Base-by-base conservation (phyloP, 305 asterid genomes). In the Stenogyne calaminthoides region DNA sequence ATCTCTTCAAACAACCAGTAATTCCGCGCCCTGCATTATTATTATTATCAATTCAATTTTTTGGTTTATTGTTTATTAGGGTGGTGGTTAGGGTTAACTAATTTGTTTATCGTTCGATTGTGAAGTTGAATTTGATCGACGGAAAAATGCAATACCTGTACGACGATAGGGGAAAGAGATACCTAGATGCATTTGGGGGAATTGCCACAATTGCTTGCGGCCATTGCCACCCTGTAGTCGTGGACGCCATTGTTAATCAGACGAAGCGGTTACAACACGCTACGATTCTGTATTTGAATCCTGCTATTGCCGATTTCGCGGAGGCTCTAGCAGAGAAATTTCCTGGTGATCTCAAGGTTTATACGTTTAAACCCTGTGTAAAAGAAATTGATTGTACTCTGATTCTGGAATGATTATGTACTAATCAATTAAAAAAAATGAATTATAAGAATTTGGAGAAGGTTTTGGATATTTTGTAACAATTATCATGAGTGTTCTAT, bases 211-310 rank as follows among this genome's bases (percentile, higher is more conserved):
- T 92, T 15, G 80, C 84, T 39, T 88, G 94, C 78, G 97, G 98
- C 10, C 98, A 90, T 71, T 90, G 97, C 85, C 97, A 92, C 76
- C 97, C 98, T 63, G 86, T 89, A 22, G 91, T 92, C 44, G 91
- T 90, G 10, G 81, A 90, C 29, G 96, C 97, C 18, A 87, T 90
- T 69, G 83, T 89, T 9, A 81, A 82, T 59, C 97, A 92, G 81
- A 84, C 87, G 7, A 88, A 82, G 67, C 81, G 84, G 27, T 69
- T 92, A 49, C 97, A 92, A 76, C 98, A 92, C 78, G 83, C 97
- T 6, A 90, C 97, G 12, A 83, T 84, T 19, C 56, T 92, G 42
- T 89, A 89, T 74, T 77, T 92, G 44, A 86, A 92, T 59, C 91
- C 88, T 16, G 89, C 90, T 0, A 74, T 92, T n/a, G 82, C 93